A percentile compares a stretch with the other conserved stretches of the same genome.
Evolutionary conservation across 805 yeast genomes (phyloP).

Genomic region (Saturnispora serradocipensis): DNA sequence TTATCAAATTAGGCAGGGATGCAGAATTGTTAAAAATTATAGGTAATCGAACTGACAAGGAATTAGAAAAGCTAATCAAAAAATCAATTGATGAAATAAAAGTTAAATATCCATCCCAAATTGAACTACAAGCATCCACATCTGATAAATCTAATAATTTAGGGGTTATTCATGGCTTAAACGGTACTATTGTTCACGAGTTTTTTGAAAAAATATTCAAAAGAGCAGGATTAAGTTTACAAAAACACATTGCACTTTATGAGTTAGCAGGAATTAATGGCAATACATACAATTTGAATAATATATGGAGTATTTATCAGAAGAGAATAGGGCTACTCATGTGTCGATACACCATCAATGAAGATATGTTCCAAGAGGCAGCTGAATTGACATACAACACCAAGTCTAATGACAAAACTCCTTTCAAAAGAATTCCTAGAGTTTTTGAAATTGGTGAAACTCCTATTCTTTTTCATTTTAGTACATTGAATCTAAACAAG

Average conservation of each 20-base stretch:
- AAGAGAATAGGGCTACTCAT: constrained; percentile 32
- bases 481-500: constrained; percentile 25
- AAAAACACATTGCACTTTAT: constrained; percentile 56
- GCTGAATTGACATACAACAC: constrained; percentile 15
- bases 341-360: constrained; percentile 31
- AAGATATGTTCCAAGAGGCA: constrained; percentile 19
- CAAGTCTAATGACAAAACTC: constrained; percentile 11
- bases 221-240: constrained; percentile 53
- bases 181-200: constrained; percentile 47
- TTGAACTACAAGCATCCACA: constrained; percentile 17
- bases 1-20: constrained; percentile 46
- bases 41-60: constrained; percentile 46
- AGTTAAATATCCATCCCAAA: constrained; percentile 35
- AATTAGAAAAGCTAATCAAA: constrained; percentile 53
- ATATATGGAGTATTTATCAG: constrained; percentile 38
- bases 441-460: constrained; percentile 14
- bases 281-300: constrained; percentile 17
- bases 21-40: constrained; percentile 49
- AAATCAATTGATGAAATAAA: constrained; percentile 58
- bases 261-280: constrained; percentile 38
- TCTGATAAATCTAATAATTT: constrained; percentile 1
- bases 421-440: constrained; percentile 19
- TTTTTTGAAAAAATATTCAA: constrained; percentile 64
- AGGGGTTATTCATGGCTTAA: constrained; percentile 32
- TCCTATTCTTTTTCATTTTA: constrained; percentile 29